Evolutionary conservation across 2,329 filamentous ascomycete species (phyloP).

Genomic region (Verticillium albo-atrum): DNA sequence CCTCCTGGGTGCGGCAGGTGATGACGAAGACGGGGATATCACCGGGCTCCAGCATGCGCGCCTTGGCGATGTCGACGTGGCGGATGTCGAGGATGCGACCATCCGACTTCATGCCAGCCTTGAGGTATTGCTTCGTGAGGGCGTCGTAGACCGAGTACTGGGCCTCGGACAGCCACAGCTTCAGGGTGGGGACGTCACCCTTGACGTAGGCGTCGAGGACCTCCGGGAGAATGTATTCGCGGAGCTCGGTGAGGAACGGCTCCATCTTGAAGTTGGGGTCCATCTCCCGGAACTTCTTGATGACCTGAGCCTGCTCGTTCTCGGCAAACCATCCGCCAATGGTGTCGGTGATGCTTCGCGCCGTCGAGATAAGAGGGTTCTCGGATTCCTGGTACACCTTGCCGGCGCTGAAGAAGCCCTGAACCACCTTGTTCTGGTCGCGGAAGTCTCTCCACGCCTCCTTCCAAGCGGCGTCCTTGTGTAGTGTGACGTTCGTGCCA

Average conservation of each 20-base stretch:
- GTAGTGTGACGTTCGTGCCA: conserved; percentile 87
- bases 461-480: conserved; percentile 97
- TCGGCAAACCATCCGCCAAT: conserved; percentile 96
- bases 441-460: conserved; percentile 97
- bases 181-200: conserved; percentile 84
- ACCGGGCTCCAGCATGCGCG: conserved; percentile 76
- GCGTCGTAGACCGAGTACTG: conserved; percentile 97
- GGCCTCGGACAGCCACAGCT: conserved; percentile 92
- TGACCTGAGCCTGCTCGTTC: conserved; percentile 95
- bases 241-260: conserved; percentile 89
- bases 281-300: conserved; percentile 96
- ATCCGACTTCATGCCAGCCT: conserved; percentile 88
- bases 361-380: conserved; percentile 90
- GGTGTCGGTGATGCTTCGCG: conserved; percentile 87
- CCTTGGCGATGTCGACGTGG: conserved; percentile 82
- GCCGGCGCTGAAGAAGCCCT: conserved; percentile 82
- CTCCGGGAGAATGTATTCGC: conserved; percentile 96
- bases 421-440: conserved; percentile 83
- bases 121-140: conserved; percentile 93
- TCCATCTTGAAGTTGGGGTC: conserved; percentile 94
- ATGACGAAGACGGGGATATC: conserved; percentile 96
- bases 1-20: conserved; percentile 93
- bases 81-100: conserved; percentile 93
- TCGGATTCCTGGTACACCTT: conserved; percentile 92
- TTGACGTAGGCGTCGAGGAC: conserved; percentile 98